Evolutionary conservation across 495 filamentous ascomycete species (phyloP).

Genomic region (Annulohypoxylon nitens): DNA sequence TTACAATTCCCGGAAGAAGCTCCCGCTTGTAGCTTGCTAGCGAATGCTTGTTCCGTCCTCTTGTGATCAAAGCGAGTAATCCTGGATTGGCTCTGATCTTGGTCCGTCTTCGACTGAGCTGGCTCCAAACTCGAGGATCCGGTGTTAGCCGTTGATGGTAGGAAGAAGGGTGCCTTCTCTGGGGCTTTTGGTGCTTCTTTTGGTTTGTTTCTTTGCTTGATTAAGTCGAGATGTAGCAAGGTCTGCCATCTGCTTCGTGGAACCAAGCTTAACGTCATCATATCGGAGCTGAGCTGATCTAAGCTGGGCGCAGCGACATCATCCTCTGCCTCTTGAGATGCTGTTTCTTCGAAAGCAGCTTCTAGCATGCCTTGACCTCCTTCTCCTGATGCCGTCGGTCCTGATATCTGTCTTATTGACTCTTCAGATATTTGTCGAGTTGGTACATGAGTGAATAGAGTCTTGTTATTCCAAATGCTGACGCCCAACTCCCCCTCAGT

Average conservation of each 20-base stretch:
- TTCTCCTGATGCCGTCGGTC: constrained; percentile 86
- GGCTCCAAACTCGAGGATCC: constrained; percentile 46
- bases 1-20: constrained; percentile 65
- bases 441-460: constrained; percentile 87
- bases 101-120: constrained; percentile 31
- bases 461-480: constrained; percentile 92
- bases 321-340: constrained; percentile 57
- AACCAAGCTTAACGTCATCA: constrained; percentile 89
- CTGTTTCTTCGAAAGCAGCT: constrained; percentile 72
- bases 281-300: constrained; percentile 81
- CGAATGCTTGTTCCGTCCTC: constrained; percentile 68
- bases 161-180: constrained; percentile 96
- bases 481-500: constrained; percentile 88
- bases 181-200: constrained; percentile 90
- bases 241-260: constrained; percentile 94
- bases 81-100: constrained; percentile 49
- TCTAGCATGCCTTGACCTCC: constrained; percentile 74
- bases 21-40: constrained; percentile 67
- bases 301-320: constrained; percentile 63
- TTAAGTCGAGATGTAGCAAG: constrained; percentile 87
- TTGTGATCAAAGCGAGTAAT: constrained; percentile 57
- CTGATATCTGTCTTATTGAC: constrained; percentile 71
- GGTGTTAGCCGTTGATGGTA: constrained; percentile 74
- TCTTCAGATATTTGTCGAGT: constrained; percentile 83
- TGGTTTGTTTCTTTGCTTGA: constrained; percentile 94